Base-by-base conservation (phyloP, 768 basidiomycete species). In the Grammothele lineata region DNA sequence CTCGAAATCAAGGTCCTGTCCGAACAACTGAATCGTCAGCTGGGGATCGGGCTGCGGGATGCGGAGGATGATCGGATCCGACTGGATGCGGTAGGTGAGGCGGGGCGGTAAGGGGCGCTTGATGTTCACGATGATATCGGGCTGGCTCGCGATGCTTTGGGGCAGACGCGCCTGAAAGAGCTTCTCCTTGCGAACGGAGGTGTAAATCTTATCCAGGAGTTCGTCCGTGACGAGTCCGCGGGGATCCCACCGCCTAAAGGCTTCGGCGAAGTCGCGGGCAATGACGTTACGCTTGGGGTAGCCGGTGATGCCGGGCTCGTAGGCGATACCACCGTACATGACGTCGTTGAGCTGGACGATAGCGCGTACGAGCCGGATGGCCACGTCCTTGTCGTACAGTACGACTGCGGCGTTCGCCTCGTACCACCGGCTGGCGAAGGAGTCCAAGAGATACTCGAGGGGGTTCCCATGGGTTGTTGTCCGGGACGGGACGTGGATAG, bases 311-410 rank as follows among this genome's bases (percentile, higher is more conserved):
- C 85, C 80, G 37, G 79, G 71, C 42, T 80, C 77, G 48, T 79
- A 74, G 12, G 81, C 72, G 49, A 88, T 77, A n/a, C 74, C 76
- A 7, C 80, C 85, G 57, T 97, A 89, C 39, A 97, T 67, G 18
- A 85, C 78, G 38, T 94, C 91, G 61, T 96, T 95, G 45, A 99
- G 76, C 61, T 93, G 88, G 40, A 87, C 81, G 52, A 93, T 78
- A 4, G 90, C 83, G 43, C 85, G 78, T 30, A 89, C 85, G 37
- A 95, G 80, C 39, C 80, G 80, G 54, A 77, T 70, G 12, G 88
- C 84, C 52, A 90, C 72, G 58, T 92, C 88, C 65, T 81, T 86
- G 69, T 92, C 87, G 59, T 85, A 94, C 2, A 85, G 78, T 21
- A 92, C 81, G 21, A 78, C 74, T 39, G 76, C 73, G 5, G 82